Evolutionary conservation across 2,329 filamentous ascomycete genomes (phyloP), one percentile per base, ranked within the genome.

Genomic region (Hypoxylon sp.): DNA sequence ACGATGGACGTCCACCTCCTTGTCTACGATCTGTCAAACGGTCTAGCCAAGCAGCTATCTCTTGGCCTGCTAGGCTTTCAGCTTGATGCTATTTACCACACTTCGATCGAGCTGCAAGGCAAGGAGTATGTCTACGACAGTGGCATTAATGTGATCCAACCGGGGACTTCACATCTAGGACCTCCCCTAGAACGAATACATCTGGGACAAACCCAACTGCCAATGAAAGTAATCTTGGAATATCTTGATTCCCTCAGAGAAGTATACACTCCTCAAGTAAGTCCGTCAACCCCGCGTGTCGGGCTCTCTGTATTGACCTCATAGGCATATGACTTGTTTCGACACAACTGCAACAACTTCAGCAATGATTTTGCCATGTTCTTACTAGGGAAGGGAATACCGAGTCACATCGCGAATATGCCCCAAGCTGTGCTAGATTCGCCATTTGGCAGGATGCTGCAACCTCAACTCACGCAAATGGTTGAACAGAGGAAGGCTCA

Each of bases 311-410:
- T 69, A 31, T 47, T 56, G 7, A 27, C n/a, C 7, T 17, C 71
- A 19, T 68, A 93, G 88, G 92, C 93, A 0, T 98, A 98, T 76
- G 93, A 98, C 76, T 83, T 98, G 4, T 97, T 88, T 79, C 93
- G 82, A 74, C 94, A 98, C 80, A 99, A 99, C 78, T 98, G 95
- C 83, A 99, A 98, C 82, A 98, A 98, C 80, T 99, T 98, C 80
- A 93, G 92, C 2, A 95, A 98, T 76, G 94, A 97, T 68, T 91
- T 98, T 72, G 85, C 93, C 69, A 96, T 93, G 79, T 98, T 98
- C 70, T 84, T 98, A 0, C 84, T 98, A 0, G 95, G 96, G 21
- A 92, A 90, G 73, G 92, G 93, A 2, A 98, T 98, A 66, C 96
- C 96, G 0, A 87, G 90, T 0, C 90, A 97, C 74, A 98, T 99